phyloP scores from a whole-genome alignment of 305 asterid genomes.

The Andrographis paniculata region DNA sequence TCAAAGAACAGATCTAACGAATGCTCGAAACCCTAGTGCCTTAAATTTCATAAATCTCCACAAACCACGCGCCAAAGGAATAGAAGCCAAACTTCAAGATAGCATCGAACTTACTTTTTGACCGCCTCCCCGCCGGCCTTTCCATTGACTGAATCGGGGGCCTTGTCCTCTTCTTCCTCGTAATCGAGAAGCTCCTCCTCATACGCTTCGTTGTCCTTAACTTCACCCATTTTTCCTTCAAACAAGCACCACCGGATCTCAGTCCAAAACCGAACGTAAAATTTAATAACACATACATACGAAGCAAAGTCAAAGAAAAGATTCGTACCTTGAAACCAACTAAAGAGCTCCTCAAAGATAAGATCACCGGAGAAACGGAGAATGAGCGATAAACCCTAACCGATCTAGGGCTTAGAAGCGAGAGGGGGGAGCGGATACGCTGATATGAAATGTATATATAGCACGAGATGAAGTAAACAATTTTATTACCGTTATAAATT shows the following conservation, averaged over 20 bases:
- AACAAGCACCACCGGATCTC: slow-evolving; percentile 12
- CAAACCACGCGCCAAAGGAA: slow-evolving; percentile 3
- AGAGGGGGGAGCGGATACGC: neutral
- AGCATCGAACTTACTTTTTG: slow-evolving; percentile 44
- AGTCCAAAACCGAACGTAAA: slow-evolving; percentile 6
- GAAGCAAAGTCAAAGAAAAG: neutral
- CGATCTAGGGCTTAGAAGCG: slow-evolving; percentile 27
- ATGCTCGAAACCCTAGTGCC: neutral
- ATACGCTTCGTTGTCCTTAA: slow-evolving; percentile 70
- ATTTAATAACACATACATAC: neutral
- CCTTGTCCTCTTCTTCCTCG: slow-evolving; percentile 92
- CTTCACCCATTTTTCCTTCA: slow-evolving; percentile 53
- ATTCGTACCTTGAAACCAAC: slow-evolving; percentile 22
- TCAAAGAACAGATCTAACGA: neutral
- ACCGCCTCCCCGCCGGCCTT: slow-evolving; percentile 75
- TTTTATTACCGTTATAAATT: slow-evolving; percentile 1
- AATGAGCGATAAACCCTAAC: slow-evolving; percentile 24
- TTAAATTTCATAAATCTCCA: neutral
- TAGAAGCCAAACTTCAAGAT: slow-evolving; percentile 3
- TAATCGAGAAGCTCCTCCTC: slow-evolving; percentile 96
- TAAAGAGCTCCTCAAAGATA: slow-evolving; percentile 14
- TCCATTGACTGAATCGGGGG: slow-evolving; percentile 57
- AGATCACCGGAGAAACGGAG: neutral
- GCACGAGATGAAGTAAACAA: neutral
- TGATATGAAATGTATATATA: neutral